Conservation (phyloP, 1,139 yeast genomes). For the Spencermartinsiella ligniputridi region DNA sequence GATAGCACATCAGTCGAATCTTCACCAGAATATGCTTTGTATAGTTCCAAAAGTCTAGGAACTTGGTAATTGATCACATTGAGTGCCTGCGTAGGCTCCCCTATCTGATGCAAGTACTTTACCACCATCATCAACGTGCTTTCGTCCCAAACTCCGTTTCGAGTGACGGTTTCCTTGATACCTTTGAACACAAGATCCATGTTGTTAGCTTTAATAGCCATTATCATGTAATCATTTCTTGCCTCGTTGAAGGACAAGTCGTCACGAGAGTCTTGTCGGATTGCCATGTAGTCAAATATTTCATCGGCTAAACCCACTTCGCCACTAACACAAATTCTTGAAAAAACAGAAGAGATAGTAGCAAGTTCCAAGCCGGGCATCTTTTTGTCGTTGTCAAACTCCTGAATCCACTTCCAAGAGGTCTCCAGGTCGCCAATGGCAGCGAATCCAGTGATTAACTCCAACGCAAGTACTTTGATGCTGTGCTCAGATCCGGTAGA, state of each 20-base stretch:
- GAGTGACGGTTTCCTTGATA: conserved; percentile 30
- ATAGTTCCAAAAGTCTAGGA: conserved; percentile 12
- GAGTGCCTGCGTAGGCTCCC: conserved; percentile 23
- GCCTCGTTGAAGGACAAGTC: conserved; percentile 17
- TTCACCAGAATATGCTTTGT: conserved; percentile 1
- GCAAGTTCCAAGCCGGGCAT: conserved; percentile 18
- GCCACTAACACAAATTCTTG: conserved; percentile 21
- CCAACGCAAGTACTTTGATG: conserved; percentile 14
- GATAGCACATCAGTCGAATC: conserved; percentile 9
- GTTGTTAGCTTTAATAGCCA: conserved; percentile 19
- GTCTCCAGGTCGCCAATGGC: conserved; percentile 25
- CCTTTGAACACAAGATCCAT: conserved; percentile 26
- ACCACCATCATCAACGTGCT: conserved; percentile 27
- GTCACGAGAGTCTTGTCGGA: conserved; percentile 15
- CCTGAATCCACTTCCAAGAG: conserved; percentile 34
- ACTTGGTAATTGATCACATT: conserved; percentile 24
- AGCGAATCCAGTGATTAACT: conserved; percentile 31
- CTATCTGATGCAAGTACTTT: conserved; percentile 17
- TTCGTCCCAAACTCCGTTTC: conserved; percentile 33
- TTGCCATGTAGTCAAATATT: conserved; percentile 28
- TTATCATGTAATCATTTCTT: conserved; percentile 22
- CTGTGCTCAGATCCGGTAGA: conserved; percentile 4
- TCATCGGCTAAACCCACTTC: conserved; percentile 20
- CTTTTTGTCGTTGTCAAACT: conserved; percentile 22
- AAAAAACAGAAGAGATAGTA: conserved; percentile 21